These are phyloP conservation scores for Lasiosphaeria hispida DNA, from an alignment of 495 filamentous ascomycete species.

Conservation along the genomic window DNA sequence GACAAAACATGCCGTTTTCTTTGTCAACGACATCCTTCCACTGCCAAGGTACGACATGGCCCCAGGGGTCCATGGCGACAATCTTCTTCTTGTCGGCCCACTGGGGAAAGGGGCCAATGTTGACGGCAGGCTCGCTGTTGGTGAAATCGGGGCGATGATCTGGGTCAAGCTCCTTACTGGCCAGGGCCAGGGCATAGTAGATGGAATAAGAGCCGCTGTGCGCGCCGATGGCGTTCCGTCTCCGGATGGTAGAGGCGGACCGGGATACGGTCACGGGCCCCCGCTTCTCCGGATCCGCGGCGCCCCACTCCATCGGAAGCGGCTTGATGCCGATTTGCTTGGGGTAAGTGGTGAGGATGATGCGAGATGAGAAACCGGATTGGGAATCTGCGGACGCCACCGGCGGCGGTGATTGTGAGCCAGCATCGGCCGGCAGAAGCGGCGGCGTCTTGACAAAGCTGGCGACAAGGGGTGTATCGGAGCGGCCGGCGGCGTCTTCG, in stretches of 20 bases:
- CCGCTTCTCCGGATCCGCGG: constrained; percentile 65
- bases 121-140: constrained; percentile 87
- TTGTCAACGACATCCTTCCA: constrained; percentile 66
- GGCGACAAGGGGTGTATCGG: constrained; percentile 22
- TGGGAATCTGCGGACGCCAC: constrained; percentile 22
- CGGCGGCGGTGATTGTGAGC: constrained; percentile 25
- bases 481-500: constrained; percentile 5
- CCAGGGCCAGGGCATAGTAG: constrained; percentile 92
- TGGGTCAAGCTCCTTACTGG: constrained; percentile 78
- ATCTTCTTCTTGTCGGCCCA: constrained; percentile 94
- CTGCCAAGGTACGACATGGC: constrained; percentile 83
- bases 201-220: constrained; percentile 98
- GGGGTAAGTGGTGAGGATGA: constrained; percentile 79
- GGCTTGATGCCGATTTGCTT: constrained; percentile 92
- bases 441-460: constrained; percentile 25
- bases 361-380: constrained; percentile 32
- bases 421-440: constrained; percentile 32
- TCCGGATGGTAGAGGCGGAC: constrained; percentile 68
- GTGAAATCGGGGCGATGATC: constrained; percentile 89
- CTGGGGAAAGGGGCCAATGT: constrained; percentile 82
- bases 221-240: constrained; percentile 78
- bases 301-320: constrained; percentile 83
- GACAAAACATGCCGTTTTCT: constrained; percentile 48
- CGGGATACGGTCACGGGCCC: constrained; percentile 92
- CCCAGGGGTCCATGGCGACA: constrained; percentile 94